Evolutionary conservation across 768 basidiomycete genomes (phyloP).

Genomic region (Russula olivacea): DNA sequence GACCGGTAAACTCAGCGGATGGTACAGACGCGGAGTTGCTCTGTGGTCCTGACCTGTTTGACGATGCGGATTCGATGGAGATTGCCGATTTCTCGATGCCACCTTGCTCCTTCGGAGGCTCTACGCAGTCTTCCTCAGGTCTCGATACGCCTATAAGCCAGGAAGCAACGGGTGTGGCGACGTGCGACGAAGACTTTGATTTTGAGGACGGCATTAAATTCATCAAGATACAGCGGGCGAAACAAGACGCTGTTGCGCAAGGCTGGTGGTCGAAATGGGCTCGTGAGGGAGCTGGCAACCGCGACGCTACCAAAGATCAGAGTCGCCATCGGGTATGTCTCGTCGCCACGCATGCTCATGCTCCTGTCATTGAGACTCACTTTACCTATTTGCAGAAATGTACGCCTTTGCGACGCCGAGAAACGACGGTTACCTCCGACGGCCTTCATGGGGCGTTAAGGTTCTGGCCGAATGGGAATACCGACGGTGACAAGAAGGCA

Average conservation of each 20-base stretch:
- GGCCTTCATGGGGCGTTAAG: conserved; percentile 36
- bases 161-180: not conserved
- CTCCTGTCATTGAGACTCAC: conserved; percentile 7
- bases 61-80: conserved; percentile 22
- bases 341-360: conserved; percentile 2
- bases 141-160: conserved; percentile 20
- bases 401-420: conserved; percentile 37
- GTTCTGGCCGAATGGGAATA: conserved; percentile 24
- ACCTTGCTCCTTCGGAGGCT: conserved; percentile 15
- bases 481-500: conserved; percentile 13
- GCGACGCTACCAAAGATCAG: not conserved
- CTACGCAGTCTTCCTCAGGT: conserved; percentile 22
- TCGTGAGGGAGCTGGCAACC: conserved; percentile 25
- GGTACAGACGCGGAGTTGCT: not conserved
- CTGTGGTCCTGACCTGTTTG: conserved; percentile 11
- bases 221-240: conserved; percentile 31
- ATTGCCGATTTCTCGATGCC: conserved; percentile 2
- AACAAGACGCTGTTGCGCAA: conserved; percentile 34
- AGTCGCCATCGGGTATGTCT: conserved; percentile 15
- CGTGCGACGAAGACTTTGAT: conserved; percentile 16
- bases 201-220: conserved; percentile 26
- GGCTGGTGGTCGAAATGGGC: conserved; percentile 54
- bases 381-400: conserved; percentile 29
- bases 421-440: conserved; percentile 44
- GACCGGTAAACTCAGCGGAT: not conserved